phyloP scores from a whole-genome alignment of 78 protist genomes.

The Speleostelium caveatum region DNA sequence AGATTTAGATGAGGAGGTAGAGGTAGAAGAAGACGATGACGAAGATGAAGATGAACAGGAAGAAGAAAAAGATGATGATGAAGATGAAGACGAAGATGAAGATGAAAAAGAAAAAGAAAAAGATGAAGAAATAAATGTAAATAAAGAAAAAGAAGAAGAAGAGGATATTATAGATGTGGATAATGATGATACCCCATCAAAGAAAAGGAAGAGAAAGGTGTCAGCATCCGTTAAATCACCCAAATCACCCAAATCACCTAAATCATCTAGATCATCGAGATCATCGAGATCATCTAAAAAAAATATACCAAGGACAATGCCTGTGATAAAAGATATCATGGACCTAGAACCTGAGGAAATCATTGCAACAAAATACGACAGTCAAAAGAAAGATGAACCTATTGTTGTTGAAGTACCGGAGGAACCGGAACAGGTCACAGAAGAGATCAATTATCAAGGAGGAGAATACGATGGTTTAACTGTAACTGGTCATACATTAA shows the following conservation, averaged over 20 bases:
- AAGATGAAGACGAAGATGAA: neutral
- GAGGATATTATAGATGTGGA: neutral
- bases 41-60: neutral
- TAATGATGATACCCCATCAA: neutral
- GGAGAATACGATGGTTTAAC: constrained; percentile 40
- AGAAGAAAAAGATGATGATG: neutral
- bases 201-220: constrained; percentile 20
- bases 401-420: neutral
- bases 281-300: no score
- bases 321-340: neutral
- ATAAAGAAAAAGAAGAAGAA: neutral
- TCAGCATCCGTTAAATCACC: neutral
- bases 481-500: constrained; percentile 42
- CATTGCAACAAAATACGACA: neutral
- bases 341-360: neutral
- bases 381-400: neutral
- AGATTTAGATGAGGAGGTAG: neutral
- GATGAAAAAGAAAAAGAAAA: constrained; percentile 4
- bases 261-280: no score
- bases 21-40: neutral
- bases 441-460: constrained; percentile 32
- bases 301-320: neutral
- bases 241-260: neutral
- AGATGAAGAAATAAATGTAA: neutral
- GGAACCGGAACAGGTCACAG: neutral